Conservation (phyloP, 495 filamentous ascomycete genomes). For the Penicillium longicatenatum region DNA sequence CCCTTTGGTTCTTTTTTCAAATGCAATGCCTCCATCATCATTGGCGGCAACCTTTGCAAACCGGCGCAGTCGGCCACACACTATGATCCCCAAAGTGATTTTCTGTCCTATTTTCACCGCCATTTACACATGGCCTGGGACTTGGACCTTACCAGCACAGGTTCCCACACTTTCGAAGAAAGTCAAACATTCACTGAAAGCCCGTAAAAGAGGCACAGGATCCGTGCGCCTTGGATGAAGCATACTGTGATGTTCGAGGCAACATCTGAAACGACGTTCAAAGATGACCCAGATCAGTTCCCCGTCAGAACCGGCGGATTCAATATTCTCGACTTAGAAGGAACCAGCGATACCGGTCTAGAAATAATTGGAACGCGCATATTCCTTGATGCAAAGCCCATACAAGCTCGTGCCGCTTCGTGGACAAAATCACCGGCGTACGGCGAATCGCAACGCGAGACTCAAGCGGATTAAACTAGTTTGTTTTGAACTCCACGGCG, state of each 20-base stretch:
- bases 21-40: constrained; percentile 18
- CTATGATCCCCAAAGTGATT: constrained; percentile 19
- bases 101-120: constrained; percentile 20
- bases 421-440: constrained; percentile 17
- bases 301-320: constrained; percentile 24
- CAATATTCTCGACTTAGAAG: constrained; percentile 26
- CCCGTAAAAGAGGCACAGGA: not conserved
- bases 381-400: constrained; percentile 22
- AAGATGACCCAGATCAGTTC: constrained; percentile 27
- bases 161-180: not conserved
- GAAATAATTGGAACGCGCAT: constrained; percentile 28
- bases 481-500: constrained; percentile 12
- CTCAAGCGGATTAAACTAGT: constrained; percentile 2
- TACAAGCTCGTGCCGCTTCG: constrained; percentile 22
- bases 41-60: constrained; percentile 22
- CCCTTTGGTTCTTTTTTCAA: constrained; percentile 20
- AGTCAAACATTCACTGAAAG: no score
- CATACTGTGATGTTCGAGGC: constrained; percentile 32
- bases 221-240: constrained; percentile 6
- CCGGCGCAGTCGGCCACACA: constrained; percentile 3
- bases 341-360: constrained; percentile 8
- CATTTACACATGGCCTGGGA: constrained; percentile 30
- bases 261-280: constrained; percentile 22
- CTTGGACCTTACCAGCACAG: constrained; percentile 15
- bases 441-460: constrained; percentile 7